These are phyloP conservation scores for Phytopythium delawarense DNA, from an alignment of 352 stramenopile species.

Conservation along the genomic window DNA sequence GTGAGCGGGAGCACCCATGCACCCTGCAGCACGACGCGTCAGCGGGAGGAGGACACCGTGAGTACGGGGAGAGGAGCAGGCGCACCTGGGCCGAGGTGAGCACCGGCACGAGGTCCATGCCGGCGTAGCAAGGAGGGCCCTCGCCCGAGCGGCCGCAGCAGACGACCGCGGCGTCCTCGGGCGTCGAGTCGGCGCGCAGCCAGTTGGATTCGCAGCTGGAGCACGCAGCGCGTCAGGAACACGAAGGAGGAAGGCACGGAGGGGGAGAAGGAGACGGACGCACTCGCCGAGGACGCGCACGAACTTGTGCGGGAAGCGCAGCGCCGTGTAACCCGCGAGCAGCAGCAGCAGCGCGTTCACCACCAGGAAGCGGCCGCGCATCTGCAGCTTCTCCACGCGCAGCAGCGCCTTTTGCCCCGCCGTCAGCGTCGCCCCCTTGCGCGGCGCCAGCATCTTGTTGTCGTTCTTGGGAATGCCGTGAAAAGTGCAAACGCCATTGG, in stretches of 20 bases:
- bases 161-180: slow-evolving; percentile 30
- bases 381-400: slow-evolving; percentile 40
- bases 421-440: slow-evolving; percentile 9
- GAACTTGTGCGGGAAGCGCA: slow-evolving; percentile 59
- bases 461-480: no score
- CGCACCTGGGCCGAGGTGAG: slow-evolving; percentile 37
- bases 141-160: slow-evolving; percentile 42
- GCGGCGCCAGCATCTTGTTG: neutral
- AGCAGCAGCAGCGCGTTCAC: slow-evolving; percentile 54
- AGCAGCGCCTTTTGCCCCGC: slow-evolving; percentile 39
- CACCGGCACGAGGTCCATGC: slow-evolving; percentile 55
- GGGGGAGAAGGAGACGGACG: slow-evolving; percentile 13
- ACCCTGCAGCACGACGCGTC: slow-evolving; percentile 17
- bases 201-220: slow-evolving; percentile 67
- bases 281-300: slow-evolving; percentile 69
- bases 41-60: neutral
- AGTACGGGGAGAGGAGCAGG: neutral
- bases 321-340: slow-evolving; percentile 46
- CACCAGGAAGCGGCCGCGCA: slow-evolving; percentile 34
- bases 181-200: slow-evolving; percentile 31
- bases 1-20: slow-evolving; percentile 63
- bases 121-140: slow-evolving; percentile 48
- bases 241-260: slow-evolving; percentile 3
- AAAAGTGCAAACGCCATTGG: no score
- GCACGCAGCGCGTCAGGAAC: slow-evolving; percentile 7